Evolutionary conservation across 176 grass and related monocot genomes (phyloP).

Genomic region (Phyllostachys edulis): DNA sequence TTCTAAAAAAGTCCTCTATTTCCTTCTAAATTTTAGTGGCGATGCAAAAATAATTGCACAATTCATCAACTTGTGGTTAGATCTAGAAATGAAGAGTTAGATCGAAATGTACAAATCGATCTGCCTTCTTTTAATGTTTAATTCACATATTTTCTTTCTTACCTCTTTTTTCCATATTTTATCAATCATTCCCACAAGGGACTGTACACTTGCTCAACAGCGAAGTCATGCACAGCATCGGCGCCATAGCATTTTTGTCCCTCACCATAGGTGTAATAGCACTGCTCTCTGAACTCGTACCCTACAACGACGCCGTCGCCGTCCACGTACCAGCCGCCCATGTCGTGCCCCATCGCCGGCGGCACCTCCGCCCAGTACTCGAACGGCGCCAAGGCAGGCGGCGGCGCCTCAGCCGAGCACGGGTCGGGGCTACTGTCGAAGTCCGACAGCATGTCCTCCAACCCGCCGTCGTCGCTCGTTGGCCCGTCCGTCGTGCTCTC

Average conservation of each 20-base stretch:
- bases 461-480: slow-evolving; percentile 22
- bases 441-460: slow-evolving; percentile 53
- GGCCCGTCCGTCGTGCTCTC: not conserved
- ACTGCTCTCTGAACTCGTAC: slow-evolving; percentile 50
- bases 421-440: not conserved
- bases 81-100: not conserved
- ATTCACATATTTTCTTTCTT: not conserved
- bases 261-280: slow-evolving; percentile 32
- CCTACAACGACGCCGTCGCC: slow-evolving; percentile 23
- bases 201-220: slow-evolving; percentile 59
- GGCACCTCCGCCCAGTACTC: slow-evolving; percentile 49
- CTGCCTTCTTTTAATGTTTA: not conserved
- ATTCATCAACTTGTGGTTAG: not conserved
- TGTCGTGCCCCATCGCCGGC: slow-evolving; percentile 30
- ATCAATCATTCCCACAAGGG: slow-evolving; percentile 57
- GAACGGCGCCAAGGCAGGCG: not conserved
- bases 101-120: too few relatives aligned
- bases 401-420: not conserved
- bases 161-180: not conserved
- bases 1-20: not conserved
- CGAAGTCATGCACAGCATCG: not conserved
- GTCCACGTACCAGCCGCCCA: slow-evolving; percentile 45
- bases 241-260: not conserved
- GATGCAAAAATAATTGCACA: not conserved
- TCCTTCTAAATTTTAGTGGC: not conserved